Evolutionary conservation across 495 filamentous ascomycete genomes (phyloP), one percentile per base, ranked within the genome.

Genomic region (Letharia lupina): DNA sequence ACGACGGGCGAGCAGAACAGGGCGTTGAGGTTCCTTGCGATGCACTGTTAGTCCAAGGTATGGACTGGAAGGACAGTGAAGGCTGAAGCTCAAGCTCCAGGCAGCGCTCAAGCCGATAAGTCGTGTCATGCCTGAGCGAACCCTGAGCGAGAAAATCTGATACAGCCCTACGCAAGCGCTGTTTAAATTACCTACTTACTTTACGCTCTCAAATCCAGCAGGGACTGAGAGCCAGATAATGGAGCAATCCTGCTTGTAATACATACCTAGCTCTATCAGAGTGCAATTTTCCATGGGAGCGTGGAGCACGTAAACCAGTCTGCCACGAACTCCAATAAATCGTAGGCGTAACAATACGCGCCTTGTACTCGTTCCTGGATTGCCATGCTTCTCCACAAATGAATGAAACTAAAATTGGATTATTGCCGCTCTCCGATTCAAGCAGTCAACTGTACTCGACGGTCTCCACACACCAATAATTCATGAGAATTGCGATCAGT

Each of bases 321-420:
- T 18, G 33, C 31, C 0, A 20, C 16, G 0, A 7, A 57, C 1
- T 57, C 13, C 28, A 35, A 0, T 20, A 10, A 18, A 47, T 6
- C 3, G 15, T 35, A 35, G 31, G 2, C 9, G 8, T 35, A 33
- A 35, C 12, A 33, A 35, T 35, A 37, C 54, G 54, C 33, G 31
- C 54, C 33, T 57, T 37, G 20, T 57, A 37, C 33, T 57, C 28
- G 54, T 57, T 57, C 54, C 54, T 57, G 54, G 33, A 57, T 57
- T 57, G 33, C 20, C 33, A 37, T 57, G 54, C 54, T 57, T 57
- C 58, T 66, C 64, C 64, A 61, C 58, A 66, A 59, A 59, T 37
- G 33, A 66, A 65, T 50, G 57, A 31, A 56, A 16, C 64, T 66
- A 66, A 66, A 61, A 42, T 61, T 62, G 64, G 64, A 61, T 4